Evolutionary conservation across 371 early-diverging fungal genomes (phyloP).

Genomic region (Actinomucor elegans): DNA sequence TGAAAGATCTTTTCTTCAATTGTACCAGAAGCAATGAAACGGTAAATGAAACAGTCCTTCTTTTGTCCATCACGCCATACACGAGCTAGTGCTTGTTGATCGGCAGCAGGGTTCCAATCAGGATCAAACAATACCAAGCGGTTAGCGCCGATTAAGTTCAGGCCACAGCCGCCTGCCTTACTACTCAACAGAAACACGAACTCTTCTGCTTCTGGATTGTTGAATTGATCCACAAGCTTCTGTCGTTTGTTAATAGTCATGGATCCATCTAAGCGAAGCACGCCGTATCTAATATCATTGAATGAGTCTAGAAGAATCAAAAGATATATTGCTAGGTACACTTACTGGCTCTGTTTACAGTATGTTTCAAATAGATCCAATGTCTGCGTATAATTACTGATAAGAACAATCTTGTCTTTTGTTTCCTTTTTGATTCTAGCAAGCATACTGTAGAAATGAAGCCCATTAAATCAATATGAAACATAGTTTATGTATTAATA

Average conservation of each 20-base stretch:
- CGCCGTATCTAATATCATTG: constrained; percentile 57
- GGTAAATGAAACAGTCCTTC: constrained; percentile 91
- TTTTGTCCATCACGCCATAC: constrained; percentile 98
- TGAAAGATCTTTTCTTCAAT: constrained; percentile 99
- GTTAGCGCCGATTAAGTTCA: constrained; percentile 97
- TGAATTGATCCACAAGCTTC: constrained; percentile 93
- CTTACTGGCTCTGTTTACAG: constrained; percentile 74
- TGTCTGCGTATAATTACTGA: constrained; percentile 97
- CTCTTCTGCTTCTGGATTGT: constrained; percentile 81
- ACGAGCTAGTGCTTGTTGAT: constrained; percentile 89
- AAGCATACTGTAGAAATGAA: constrained; percentile 49
- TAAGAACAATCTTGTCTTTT: constrained; percentile 93
- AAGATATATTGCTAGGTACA: neutral
- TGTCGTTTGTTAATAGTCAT: constrained; percentile 90
- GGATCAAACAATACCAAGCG: constrained; percentile 93
- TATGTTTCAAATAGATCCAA: constrained; percentile 91
- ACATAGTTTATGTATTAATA: constrained; percentile 39
- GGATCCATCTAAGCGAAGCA: constrained; percentile 89
- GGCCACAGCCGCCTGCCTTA: constrained; percentile 98
- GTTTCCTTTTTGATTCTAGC: constrained; percentile 71
- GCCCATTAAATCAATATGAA: no score
- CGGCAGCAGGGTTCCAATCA: constrained; percentile 83
- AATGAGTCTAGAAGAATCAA: neutral
- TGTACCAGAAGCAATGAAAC: constrained; percentile 93
- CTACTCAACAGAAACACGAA: constrained; percentile 95